phyloP scores from a whole-genome alignment of 345 rosid species.

The Lepidium aucheri region DNA sequence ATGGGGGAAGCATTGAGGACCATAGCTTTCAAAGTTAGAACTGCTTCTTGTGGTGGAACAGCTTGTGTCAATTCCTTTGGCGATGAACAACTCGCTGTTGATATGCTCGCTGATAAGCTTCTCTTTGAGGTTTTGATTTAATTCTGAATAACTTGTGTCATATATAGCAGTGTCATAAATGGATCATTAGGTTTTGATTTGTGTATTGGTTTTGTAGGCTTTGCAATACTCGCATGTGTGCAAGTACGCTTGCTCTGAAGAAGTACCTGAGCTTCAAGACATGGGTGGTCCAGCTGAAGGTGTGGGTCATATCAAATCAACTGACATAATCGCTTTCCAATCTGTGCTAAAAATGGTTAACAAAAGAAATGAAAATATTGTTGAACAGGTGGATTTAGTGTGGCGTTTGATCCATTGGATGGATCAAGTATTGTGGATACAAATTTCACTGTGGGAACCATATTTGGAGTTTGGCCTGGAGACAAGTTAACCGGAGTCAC shows the following conservation, averaged over 20 bases:
- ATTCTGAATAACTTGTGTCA: background rate
- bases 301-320: background rate
- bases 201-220: constrained; percentile 40
- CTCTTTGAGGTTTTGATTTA: constrained; percentile 62
- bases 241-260: constrained; percentile 95
- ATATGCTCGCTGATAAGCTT: constrained; percentile 87
- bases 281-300: constrained; percentile 98
- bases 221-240: constrained; percentile 85
- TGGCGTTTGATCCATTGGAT: constrained; percentile 87
- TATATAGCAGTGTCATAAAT: background rate
- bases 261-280: constrained; percentile 92
- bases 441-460: constrained; percentile 85
- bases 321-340: background rate
- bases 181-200: background rate
- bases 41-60: constrained; percentile 98
- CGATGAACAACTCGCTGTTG: constrained; percentile 97
- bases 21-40: constrained; percentile 81
- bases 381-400: constrained; percentile 75
- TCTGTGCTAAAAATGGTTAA: background rate
- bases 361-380: background rate
- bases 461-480: constrained; percentile 98
- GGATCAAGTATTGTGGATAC: constrained; percentile 88
- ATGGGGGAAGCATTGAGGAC: constrained; percentile 98
- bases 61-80: constrained; percentile 92
- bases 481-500: constrained; percentile 78